Evolutionary conservation across 371 early-diverging fungal species (phyloP).

Genomic region (Syncephalastrum racemosum): DNA sequence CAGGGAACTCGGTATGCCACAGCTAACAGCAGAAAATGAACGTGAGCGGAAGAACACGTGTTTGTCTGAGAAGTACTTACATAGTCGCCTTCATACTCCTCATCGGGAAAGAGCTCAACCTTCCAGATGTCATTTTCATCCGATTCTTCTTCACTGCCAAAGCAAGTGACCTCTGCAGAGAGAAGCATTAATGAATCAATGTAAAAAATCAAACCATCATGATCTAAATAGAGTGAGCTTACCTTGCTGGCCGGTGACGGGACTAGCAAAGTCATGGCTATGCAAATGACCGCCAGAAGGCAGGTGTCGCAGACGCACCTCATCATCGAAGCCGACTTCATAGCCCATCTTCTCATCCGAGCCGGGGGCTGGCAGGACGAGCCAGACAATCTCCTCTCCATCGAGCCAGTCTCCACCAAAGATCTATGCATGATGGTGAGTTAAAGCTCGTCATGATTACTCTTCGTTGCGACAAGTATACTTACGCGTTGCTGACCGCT

Average conservation of each 20-base stretch:
- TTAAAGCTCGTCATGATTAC: not conserved
- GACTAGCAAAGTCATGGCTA: slow-evolving; percentile 55
- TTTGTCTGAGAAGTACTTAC: slow-evolving; percentile 14
- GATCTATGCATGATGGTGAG: slow-evolving; percentile 19
- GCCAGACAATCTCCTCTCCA: slow-evolving; percentile 43
- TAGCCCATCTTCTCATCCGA: slow-evolving; percentile 35
- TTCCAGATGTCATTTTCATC: slow-evolving; percentile 68
- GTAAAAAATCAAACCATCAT: too few relatives aligned
- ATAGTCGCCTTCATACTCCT: slow-evolving; percentile 32
- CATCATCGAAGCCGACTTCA: slow-evolving; percentile 51
- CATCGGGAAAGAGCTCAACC: slow-evolving; percentile 50
- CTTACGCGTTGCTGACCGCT: slow-evolving; percentile 51
- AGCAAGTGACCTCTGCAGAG: slow-evolving; percentile 51
- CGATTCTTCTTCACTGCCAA: slow-evolving; percentile 40
- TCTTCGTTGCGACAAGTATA: not conserved
- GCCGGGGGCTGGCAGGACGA: slow-evolving; percentile 48
- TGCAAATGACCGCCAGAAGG: slow-evolving; percentile 54
- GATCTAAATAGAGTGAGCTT: too few relatives aligned
- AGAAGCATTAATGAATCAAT: too few relatives aligned
- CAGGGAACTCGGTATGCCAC: slow-evolving; percentile 49
- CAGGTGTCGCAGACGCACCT: slow-evolving; percentile 55
- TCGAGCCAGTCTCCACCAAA: slow-evolving; percentile 47
- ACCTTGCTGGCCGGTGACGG: slow-evolving; percentile 53
- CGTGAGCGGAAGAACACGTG: not conserved
- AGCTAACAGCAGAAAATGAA: slow-evolving; percentile 24